Evolutionary conservation across 768 basidiomycete genomes (phyloP).

Genomic region (Daedaleopsis nitida): DNA sequence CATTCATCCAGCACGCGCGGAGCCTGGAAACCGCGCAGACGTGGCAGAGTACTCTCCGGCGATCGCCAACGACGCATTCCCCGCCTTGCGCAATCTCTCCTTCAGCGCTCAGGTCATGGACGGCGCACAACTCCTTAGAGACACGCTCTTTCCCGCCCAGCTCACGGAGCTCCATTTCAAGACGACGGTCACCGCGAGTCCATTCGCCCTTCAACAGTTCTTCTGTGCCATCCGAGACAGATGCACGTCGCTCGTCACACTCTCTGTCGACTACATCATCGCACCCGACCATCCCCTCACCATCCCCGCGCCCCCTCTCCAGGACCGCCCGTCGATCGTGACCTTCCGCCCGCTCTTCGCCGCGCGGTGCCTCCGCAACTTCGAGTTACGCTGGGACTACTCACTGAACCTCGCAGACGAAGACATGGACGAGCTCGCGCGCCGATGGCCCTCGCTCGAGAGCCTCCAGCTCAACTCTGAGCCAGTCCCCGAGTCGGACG

Average conservation of each 20-base stretch:
- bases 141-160: slow-evolving; percentile 33
- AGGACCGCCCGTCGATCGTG: slow-evolving; percentile 35
- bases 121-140: slow-evolving; percentile 44
- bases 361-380: slow-evolving; percentile 33
- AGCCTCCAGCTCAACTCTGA: slow-evolving; percentile 31
- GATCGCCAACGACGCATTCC: slow-evolving; percentile 50
- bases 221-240: slow-evolving; percentile 44
- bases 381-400: slow-evolving; percentile 38
- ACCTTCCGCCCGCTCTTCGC: slow-evolving; percentile 40
- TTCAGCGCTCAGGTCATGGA: slow-evolving; percentile 42
- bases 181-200: slow-evolving; percentile 46
- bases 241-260: slow-evolving; percentile 47
- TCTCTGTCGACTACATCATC: slow-evolving; percentile 41
- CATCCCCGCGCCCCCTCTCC: slow-evolving; percentile 15
- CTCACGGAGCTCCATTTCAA: slow-evolving; percentile 54
- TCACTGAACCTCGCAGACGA: slow-evolving; percentile 28
- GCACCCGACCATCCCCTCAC: slow-evolving; percentile 19
- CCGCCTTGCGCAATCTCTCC: slow-evolving; percentile 50
- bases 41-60: slow-evolving; percentile 44
- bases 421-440: slow-evolving; percentile 31
- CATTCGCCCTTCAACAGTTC: slow-evolving; percentile 43
- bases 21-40: slow-evolving; percentile 48
- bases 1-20: slow-evolving; percentile 45
- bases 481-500: slow-evolving; percentile 25
- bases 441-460: slow-evolving; percentile 29